Percentiles rank a stretch among this genome's conserved stretches.
phyloP scores from a whole-genome alignment of 2,329 filamentous ascomycete species.

The Metarhizium robertsii region DNA sequence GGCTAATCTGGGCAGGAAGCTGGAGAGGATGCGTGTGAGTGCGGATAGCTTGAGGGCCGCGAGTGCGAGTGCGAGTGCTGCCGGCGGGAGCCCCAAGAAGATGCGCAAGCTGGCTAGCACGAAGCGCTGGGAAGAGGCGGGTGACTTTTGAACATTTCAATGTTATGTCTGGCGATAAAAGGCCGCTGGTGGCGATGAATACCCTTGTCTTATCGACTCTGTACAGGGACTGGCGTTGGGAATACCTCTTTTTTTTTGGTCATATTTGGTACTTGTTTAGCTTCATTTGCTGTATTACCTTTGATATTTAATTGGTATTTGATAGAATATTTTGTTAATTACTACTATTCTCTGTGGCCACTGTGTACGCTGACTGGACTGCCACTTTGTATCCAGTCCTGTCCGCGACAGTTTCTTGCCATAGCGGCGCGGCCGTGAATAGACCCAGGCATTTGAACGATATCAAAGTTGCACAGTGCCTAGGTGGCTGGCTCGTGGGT shows the following conservation, averaged over 20 bases:
- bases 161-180: neutral
- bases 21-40: slow-evolving; percentile 42
- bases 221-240: neutral
- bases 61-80: slow-evolving; percentile 12
- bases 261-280: neutral
- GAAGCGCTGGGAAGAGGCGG: slow-evolving; percentile 40
- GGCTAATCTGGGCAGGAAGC: slow-evolving; percentile 31
- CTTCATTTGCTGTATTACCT: neutral
- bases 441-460: too few relatives aligned
- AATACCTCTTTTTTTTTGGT: neutral
- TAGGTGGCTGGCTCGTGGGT: too few relatives aligned
- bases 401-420: too few relatives aligned
- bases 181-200: neutral
- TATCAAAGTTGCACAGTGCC: too few relatives aligned
- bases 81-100: slow-evolving; percentile 41
- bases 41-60: slow-evolving; percentile 22
- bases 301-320: neutral
- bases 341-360: too few relatives aligned
- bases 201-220: neutral
- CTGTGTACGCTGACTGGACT: too few relatives aligned
- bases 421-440: too few relatives aligned
- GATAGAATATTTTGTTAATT: too few relatives aligned
- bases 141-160: slow-evolving; percentile 12
- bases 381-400: too few relatives aligned
- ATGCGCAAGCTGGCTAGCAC: slow-evolving; percentile 34